phyloP scores from a whole-genome alignment of 257 asterid species.

The Ilex asprella region DNA sequence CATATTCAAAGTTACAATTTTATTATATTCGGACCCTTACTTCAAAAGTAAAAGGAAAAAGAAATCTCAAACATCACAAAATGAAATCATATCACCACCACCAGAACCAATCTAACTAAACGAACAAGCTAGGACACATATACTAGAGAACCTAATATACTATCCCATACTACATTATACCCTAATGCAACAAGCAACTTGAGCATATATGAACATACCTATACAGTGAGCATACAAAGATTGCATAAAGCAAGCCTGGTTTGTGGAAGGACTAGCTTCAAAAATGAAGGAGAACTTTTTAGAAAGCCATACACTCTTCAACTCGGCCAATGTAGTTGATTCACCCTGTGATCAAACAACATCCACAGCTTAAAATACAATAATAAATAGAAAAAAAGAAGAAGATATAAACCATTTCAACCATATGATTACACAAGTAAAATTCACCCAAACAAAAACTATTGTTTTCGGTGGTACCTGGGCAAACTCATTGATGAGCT shows the following conservation, averaged over 20 bases:
- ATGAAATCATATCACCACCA: too few relatives aligned
- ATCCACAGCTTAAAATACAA: background rate
- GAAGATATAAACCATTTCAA: background rate
- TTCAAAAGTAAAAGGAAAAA: too few relatives aligned
- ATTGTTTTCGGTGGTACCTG: slow-evolving; percentile 28
- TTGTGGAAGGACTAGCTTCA: slow-evolving; percentile 75
- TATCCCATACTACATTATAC: background rate
- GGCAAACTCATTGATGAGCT: slow-evolving; percentile 58
- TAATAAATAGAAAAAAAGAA: background rate
- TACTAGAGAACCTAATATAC: too few relatives aligned
- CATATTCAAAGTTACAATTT: too few relatives aligned
- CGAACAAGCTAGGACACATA: too few relatives aligned
- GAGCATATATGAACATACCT: slow-evolving; percentile 29
- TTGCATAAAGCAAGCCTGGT: slow-evolving; percentile 84
- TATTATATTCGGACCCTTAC: too few relatives aligned
- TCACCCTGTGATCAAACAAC: slow-evolving; percentile 31
- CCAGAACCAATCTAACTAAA: too few relatives aligned
- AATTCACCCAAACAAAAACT: too few relatives aligned
- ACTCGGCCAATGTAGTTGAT: slow-evolving; percentile 51
- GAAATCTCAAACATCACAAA: too few relatives aligned
- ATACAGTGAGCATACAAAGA: slow-evolving; percentile 67
- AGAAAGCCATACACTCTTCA: slow-evolving; percentile 72
- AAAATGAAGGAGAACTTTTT: slow-evolving; percentile 70
- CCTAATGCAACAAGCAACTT: background rate
- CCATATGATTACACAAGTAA: too few relatives aligned